Base-by-base conservation (phyloP, 305 asterid species). In the Petunia hybrid region DNA sequence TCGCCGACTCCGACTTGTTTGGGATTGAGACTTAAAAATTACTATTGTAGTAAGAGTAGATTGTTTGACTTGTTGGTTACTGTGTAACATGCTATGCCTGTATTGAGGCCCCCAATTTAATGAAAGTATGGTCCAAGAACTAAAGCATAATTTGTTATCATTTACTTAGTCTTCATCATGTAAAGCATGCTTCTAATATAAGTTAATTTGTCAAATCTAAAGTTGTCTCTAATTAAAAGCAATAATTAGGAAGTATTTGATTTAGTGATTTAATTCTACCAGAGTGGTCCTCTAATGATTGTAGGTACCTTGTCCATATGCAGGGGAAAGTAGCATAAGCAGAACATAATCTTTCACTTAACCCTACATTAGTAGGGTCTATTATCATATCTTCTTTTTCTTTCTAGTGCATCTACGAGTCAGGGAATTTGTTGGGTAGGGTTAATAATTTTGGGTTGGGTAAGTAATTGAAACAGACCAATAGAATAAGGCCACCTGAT, bases 121-220 rank as follows among this genome's bases (percentile, higher is more conserved):
- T 73, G 45, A 35, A 48, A 36, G 7, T 73, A 45, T 73, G 78
- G 36, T 51, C 46, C 64, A 36, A 36, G 78, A 73, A 73, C 3
- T 51, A 73, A 73, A 46, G 63, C 35, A 10, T 71, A 46, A 36
- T 73, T 36, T 53, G 6, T 51, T 51, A 51, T 73, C 36, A 51
- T 73, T 73, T 7, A 35, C 48, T 51, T 36, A 36, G 36, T 36
- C 78, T 71, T 71, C 14, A 73, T 73, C 9, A 51, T 51, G 46
- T 51, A 53, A 73, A 73, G 46, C 48, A 73, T 51, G 78, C 78
- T 73, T 73, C 78, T 51, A 73, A 36, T 51, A 7, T 73, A 73
- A 73, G 64, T 5, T 10, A 56, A 4, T 73, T 51, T 53, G 78
- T 51, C 14, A 73, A 36, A 36, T 73, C 46, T 51, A 36, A 73